phyloP scores from a whole-genome alignment of 805 yeast genomes.

The Candida ulmi region DNA sequence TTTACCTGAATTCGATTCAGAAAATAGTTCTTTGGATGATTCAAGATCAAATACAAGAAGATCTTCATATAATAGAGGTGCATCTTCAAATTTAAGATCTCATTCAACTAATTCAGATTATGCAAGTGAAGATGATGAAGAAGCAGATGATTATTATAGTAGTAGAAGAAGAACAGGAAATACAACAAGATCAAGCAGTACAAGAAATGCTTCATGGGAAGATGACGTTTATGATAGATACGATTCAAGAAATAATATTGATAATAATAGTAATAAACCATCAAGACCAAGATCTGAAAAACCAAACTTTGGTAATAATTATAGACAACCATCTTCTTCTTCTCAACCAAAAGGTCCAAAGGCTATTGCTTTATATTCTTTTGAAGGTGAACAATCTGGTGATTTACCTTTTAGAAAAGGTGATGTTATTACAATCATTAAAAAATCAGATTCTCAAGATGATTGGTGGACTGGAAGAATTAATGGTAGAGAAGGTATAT shows the following conservation, averaged over 20 bases:
- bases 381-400: conserved; percentile 90
- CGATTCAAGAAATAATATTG: conserved; percentile 29
- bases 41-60: conserved; percentile 15
- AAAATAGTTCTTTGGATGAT: conserved; percentile 23
- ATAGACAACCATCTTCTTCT: too few species aligned
- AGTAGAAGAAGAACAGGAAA: conserved; percentile 22
- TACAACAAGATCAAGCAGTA: conserved; percentile 10
- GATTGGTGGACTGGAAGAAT: conserved; percentile 99
- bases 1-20: conserved; percentile 31
- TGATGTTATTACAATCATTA: conserved; percentile 81
- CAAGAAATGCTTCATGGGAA: conserved; percentile 62
- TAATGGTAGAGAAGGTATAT: conserved; percentile 82
- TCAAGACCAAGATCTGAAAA: conserved; percentile 38
- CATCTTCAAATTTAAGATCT: conserved; percentile 9
- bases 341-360: conserved; percentile 44
- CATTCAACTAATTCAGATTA: conserved; percentile 21
- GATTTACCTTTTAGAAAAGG: conserved; percentile 93
- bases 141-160: conserved; percentile 37
- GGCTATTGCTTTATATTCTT: conserved; percentile 85
- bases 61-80: conserved; percentile 11
- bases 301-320: conserved; percentile 29
- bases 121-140: conserved; percentile 28
- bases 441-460: conserved; percentile 81
- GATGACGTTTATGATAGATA: conserved; percentile 74
- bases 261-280: conserved; percentile 35